phyloP scores from a whole-genome alignment of 2,329 filamentous ascomycete species.

The Madurella mycetomatis region DNA sequence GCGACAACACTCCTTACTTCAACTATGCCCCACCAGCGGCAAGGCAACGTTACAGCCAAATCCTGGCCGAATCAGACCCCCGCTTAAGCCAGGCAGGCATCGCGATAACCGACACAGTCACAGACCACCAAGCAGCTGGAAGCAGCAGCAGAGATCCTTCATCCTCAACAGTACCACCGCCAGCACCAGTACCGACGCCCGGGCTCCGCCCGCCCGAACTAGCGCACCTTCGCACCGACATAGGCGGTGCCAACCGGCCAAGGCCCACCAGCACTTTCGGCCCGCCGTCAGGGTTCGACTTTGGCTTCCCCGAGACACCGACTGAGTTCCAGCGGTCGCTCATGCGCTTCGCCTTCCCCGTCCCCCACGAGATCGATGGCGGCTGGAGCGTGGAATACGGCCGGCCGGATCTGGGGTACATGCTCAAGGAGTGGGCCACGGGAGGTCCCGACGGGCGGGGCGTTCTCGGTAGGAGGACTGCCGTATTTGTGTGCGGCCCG shows the following conservation, averaged over 20 bases:
- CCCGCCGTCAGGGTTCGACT: slow-evolving; percentile 63
- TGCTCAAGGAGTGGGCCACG: slow-evolving; percentile 76
- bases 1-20: slow-evolving; percentile 50
- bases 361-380: slow-evolving; percentile 62
- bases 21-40: slow-evolving; percentile 50
- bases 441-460: slow-evolving; percentile 62
- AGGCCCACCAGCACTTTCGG: slow-evolving; percentile 55
- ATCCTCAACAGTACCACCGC: slow-evolving; percentile 10
- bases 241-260: slow-evolving; percentile 30
- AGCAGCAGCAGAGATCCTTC: neutral
- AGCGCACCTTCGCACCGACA: slow-evolving; percentile 52
- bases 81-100: slow-evolving; percentile 21
- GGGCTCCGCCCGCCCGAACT: slow-evolving; percentile 46
- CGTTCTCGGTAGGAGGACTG: slow-evolving; percentile 73
- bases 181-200: slow-evolving; percentile 26
- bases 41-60: slow-evolving; percentile 31
- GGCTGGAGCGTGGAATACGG: slow-evolving; percentile 93
- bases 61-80: slow-evolving; percentile 22
- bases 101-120: slow-evolving; percentile 6
- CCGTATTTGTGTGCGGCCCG: slow-evolving; percentile 90
- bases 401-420: slow-evolving; percentile 79
- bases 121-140: slow-evolving; percentile 14
- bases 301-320: slow-evolving; percentile 78
- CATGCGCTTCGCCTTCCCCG: slow-evolving; percentile 84
- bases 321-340: slow-evolving; percentile 84